Evolutionary conservation across 164 flowering plant species (phyloP), one percentile per base, ranked within the genome.

Genomic region (Hamamelis virginiana): DNA sequence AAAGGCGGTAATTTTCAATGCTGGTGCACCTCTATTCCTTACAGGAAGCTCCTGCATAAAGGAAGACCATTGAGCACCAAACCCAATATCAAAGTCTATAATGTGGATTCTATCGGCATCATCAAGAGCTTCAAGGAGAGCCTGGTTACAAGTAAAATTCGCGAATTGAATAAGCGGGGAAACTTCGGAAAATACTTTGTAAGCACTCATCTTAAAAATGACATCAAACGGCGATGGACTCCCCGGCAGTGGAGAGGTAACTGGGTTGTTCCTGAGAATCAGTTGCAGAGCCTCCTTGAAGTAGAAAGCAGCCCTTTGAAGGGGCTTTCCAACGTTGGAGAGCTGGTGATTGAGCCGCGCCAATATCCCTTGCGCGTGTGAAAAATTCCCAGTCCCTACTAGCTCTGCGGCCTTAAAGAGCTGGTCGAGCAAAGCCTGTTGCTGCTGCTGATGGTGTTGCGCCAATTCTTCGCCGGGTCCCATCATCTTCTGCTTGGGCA

Each of bases 321-420:
- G 78, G 74, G 97, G 92, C 88, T 74, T 74, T 12, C 80, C 80
- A 51, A 67, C 52, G 22, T 77, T 72, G 75, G 93, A 86, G 86
- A 89, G 92, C 88, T 92, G 98, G 88, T 95, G 98, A 95, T 95
- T 95, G 98, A 95, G 98, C 99, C 98, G 98, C 97, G 99, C 99
- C 99, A 96, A 96, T 96, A 96, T 96, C 99, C 82, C 98, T 83
- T 89, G 97, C 92, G 97, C 97, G 90, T 46, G 66, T 58, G 70
- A 57, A 52, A 59, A 59, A 55, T 74, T 74, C 48, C 80, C 80
- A 52, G 75, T 67, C 51, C 70, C 80, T 50, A 77, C 38, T 77
- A 74, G 50, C 75, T 77, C 80, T 52, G 75, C 80, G 0, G 80
- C 75, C 70, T 74, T 74, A 12, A 50, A 74, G 59, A 77, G 72